Conservation (phyloP, 257 asterid species). For the Verbena officinalis region DNA sequence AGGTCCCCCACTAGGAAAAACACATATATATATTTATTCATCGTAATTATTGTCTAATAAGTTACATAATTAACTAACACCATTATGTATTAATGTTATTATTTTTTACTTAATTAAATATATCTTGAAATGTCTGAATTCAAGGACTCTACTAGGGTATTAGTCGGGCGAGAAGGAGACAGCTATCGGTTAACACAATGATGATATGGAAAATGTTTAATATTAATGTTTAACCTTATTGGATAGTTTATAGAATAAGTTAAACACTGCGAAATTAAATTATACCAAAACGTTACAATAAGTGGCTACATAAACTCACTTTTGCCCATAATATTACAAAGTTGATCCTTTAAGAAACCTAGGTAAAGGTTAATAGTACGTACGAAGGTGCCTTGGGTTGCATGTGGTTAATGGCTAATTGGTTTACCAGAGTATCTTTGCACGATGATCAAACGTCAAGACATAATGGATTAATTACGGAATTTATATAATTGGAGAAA, state of each 20-base stretch:
- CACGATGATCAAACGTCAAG: constrained; percentile 25
- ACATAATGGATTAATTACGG: background rate
- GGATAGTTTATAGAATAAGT: background rate
- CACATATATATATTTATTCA: background rate
- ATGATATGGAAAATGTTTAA: too few relatives aligned
- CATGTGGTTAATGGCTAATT: constrained; percentile 48
- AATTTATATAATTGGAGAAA: constrained; percentile 1
- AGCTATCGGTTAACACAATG: constrained; percentile 29
- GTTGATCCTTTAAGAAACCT: background rate
- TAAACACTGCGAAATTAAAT: constrained; percentile 6
- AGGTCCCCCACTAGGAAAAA: constrained; percentile 33
- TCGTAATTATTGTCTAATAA: background rate
- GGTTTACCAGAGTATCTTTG: constrained; percentile 44
- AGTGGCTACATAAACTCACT: background rate
- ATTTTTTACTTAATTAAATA: constrained; percentile 3
- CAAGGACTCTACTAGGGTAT: constrained; percentile 40
- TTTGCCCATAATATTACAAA: constrained; percentile 8
- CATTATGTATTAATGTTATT: too few relatives aligned
- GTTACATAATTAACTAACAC: background rate
- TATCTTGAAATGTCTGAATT: too few relatives aligned
- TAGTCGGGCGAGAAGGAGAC: constrained; percentile 44
- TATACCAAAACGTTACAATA: constrained; percentile 6
- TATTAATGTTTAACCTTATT: background rate
- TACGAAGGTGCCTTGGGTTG: constrained; percentile 14
- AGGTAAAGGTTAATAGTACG: constrained; percentile 22